phyloP scores from a whole-genome alignment of 164 flowering plant species.

The Stephania cephalantha region DNA sequence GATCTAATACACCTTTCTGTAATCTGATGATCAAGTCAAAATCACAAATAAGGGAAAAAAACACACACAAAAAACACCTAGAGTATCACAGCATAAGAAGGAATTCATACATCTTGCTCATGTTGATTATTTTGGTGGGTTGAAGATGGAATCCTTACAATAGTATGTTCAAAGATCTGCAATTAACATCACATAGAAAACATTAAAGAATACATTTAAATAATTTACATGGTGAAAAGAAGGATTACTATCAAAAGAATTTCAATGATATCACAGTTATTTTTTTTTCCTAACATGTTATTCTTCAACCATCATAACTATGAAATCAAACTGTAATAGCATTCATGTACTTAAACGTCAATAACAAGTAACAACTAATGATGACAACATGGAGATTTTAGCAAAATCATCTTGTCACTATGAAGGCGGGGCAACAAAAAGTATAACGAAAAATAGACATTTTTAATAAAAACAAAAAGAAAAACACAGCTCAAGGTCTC shows the following conservation, averaged over 20 bases:
- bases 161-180: constrained; percentile 55
- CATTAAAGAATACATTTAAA: neutral
- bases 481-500: no score
- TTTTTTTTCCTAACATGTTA: no score
- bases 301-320: no score
- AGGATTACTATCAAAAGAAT: constrained; percentile 5
- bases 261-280: neutral
- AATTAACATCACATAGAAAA: constrained; percentile 8
- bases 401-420: no score
- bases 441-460: no score
- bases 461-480: no score
- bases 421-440: no score
- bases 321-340: no score
- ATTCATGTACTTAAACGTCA: no score
- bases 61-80: neutral
- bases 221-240: neutral
- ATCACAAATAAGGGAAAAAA: constrained; percentile 4
- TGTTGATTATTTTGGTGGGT: constrained; percentile 64
- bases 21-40: constrained; percentile 35
- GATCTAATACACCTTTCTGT: constrained; percentile 66
- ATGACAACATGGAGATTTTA: no score
- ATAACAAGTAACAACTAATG: no score
- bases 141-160: constrained; percentile 49
- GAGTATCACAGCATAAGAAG: neutral
- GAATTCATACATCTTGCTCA: constrained; percentile 68